Evolutionary conservation across 805 yeast genomes (phyloP).

Genomic region (Yamadazyma sp.): DNA sequence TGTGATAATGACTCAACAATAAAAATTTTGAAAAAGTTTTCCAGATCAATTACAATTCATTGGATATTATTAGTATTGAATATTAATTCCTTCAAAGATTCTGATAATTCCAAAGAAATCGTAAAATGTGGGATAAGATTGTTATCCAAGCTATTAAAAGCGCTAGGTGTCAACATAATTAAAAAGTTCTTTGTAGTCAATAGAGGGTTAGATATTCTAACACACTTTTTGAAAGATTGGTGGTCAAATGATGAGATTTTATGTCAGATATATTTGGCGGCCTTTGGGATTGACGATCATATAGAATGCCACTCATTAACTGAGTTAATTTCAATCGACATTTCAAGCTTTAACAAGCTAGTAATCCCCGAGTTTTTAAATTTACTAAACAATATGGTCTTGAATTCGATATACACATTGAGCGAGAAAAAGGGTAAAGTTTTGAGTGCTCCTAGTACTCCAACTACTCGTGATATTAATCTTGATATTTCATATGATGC

Average conservation of each 20-base stretch:
- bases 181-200: constrained; percentile 46
- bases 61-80: constrained; percentile 59
- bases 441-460: constrained; percentile 32
- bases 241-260: constrained; percentile 48
- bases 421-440: constrained; percentile 29
- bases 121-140: constrained; percentile 41
- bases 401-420: constrained; percentile 28
- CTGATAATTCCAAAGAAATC: constrained; percentile 23
- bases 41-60: constrained; percentile 57
- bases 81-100: constrained; percentile 17
- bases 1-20: constrained; percentile 39
- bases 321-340: constrained; percentile 6
- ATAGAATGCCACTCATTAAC: constrained; percentile 5
- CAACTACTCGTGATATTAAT: constrained; percentile 21
- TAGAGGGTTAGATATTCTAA: constrained; percentile 50
- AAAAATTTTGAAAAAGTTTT: constrained; percentile 41
- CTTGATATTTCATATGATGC: constrained; percentile 28
- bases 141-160: constrained; percentile 46
- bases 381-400: constrained; percentile 28
- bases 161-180: constrained; percentile 45
- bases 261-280: constrained; percentile 40
- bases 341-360: constrained; percentile 16
- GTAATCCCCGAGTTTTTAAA: constrained; percentile 48
- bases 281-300: constrained; percentile 39
- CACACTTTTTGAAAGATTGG: constrained; percentile 42